These are phyloP conservation scores for Phialocephala subalpina DNA, from an alignment of 2,329 filamentous ascomycete species.

Conservation along the genomic window DNA sequence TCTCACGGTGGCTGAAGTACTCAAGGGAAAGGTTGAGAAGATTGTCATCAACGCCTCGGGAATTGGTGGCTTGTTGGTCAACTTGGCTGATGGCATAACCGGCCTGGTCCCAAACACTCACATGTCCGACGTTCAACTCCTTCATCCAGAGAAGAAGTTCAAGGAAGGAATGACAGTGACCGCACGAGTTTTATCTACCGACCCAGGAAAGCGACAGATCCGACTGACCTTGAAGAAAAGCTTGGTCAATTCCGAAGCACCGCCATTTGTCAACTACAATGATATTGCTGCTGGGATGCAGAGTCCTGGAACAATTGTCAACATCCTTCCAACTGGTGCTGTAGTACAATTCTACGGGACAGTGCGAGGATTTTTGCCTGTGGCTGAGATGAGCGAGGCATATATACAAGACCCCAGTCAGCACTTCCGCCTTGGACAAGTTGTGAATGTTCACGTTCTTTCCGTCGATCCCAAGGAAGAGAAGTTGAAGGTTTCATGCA, in stretches of 20 bases:
- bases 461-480: slow-evolving; percentile 76
- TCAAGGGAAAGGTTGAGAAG: slow-evolving; percentile 86
- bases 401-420: slow-evolving; percentile 89
- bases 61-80: slow-evolving; percentile 81
- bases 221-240: slow-evolving; percentile 94
- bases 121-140: slow-evolving; percentile 84
- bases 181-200: slow-evolving; percentile 82
- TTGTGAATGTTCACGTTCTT: slow-evolving; percentile 88
- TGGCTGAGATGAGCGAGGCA: slow-evolving; percentile 97
- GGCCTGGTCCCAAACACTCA: slow-evolving; percentile 91
- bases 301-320: slow-evolving; percentile 86
- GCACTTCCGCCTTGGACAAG: slow-evolving; percentile 90
- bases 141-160: slow-evolving; percentile 97
- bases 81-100: slow-evolving; percentile 84
- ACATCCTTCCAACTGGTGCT: slow-evolving; percentile 79
- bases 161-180: slow-evolving; percentile 85
- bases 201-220: slow-evolving; percentile 78
- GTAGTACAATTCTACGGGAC: slow-evolving; percentile 91
- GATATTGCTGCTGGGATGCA: slow-evolving; percentile 78
- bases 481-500: slow-evolving; percentile 89
- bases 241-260: slow-evolving; percentile 85
- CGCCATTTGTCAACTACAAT: slow-evolving; percentile 81
- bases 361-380: slow-evolving; percentile 86
- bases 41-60: slow-evolving; percentile 81
- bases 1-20: slow-evolving; percentile 79